Percentiles rank a stretch among this genome's conserved stretches.
These are phyloP conservation scores for Oryza brachyantha DNA, from an alignment of 176 grass and related monocot species.

Conservation along the genomic window DNA sequence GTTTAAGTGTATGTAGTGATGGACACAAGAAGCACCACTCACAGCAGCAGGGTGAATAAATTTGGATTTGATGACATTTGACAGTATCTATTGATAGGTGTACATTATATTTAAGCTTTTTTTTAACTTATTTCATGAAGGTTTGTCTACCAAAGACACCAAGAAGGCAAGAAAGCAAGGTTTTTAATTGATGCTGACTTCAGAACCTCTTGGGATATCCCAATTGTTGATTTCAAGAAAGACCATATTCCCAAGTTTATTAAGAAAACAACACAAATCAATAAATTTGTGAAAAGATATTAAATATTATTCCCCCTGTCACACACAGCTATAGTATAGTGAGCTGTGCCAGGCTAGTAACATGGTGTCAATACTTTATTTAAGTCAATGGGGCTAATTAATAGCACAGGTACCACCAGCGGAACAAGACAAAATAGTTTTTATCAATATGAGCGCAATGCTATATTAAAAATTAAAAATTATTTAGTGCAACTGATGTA, in stretches of 20 bases:
- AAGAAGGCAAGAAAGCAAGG: neutral
- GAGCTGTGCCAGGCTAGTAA: neutral
- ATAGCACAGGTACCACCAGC: neutral
- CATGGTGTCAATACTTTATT: conserved; percentile 14
- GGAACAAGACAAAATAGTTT: neutral
- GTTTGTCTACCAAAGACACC: neutral
- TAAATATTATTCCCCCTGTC: neutral
- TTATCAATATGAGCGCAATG: neutral
- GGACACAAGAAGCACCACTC: neutral
- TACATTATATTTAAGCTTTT: too few relatives aligned
- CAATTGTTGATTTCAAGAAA: conserved; percentile 17
- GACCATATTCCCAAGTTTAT: conserved; percentile 14
- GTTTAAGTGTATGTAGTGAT: neutral
- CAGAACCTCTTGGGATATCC: neutral
- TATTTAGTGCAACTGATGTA: neutral
- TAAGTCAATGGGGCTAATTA: conserved; percentile 1
- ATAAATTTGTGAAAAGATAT: neutral
- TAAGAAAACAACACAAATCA: conserved; percentile 14
- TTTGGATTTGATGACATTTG: neutral
- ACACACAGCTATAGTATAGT: conserved; percentile 13
- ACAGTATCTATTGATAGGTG: too few relatives aligned
- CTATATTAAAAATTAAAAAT: neutral
- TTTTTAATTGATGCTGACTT: conserved; percentile 29
- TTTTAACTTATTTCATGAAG: too few relatives aligned
- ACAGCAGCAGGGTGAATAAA: neutral